phyloP scores from a whole-genome alignment of 1,139 yeast genomes.

The Arxiozyma telluris region DNA sequence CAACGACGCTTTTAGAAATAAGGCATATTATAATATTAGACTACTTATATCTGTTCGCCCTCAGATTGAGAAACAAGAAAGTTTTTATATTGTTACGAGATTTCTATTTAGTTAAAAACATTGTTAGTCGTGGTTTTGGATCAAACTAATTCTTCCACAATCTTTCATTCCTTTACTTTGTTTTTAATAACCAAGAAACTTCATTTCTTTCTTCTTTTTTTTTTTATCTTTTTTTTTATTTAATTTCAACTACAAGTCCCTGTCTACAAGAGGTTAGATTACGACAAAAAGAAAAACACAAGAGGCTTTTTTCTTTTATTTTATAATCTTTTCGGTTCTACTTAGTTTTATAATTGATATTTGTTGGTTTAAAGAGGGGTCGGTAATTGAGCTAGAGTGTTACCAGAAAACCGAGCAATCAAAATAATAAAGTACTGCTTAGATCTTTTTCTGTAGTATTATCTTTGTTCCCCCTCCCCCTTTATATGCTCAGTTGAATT shows the following conservation, averaged over 20 bases:
- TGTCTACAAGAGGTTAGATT: no score
- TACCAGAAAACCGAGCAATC: no score
- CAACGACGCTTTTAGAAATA: no score
- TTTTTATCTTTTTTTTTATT: no score
- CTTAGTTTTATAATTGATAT: neutral
- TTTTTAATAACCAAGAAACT: no score
- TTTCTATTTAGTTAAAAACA: neutral
- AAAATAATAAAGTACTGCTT: no score
- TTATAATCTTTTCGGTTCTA: no score
- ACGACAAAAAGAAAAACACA: no score
- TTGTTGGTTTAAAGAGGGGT: neutral
- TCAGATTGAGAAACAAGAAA: neutral
- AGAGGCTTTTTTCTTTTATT: no score
- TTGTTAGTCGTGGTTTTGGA: neutral
- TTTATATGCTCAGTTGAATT: neutral
- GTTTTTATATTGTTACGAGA: neutral
- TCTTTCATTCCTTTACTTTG: neutral
- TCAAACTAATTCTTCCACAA: neutral
- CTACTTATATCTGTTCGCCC: neutral
- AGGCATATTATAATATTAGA: neutral
- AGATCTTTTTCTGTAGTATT: neutral
- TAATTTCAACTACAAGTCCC: neutral
- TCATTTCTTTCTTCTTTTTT: no score
- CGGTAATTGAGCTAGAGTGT: neutral
- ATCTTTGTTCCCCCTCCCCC: neutral